phyloP scores from a whole-genome alignment of 139 green algal species.

The Penium margaritaceum region DNA sequence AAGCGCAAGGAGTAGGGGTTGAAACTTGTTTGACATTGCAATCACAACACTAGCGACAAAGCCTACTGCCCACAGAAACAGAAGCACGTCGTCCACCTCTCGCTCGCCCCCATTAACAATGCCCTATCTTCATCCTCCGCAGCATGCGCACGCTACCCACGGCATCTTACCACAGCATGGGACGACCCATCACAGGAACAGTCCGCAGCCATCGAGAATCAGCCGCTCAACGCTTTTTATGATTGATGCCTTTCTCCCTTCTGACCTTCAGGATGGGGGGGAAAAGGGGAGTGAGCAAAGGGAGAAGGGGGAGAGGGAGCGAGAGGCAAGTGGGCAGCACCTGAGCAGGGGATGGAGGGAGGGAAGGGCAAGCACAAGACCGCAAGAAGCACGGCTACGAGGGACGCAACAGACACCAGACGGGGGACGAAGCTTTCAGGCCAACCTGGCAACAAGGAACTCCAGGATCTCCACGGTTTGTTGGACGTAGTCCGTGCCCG shows the following conservation, averaged over 20 bases:
- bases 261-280: no score
- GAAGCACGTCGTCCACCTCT: background rate
- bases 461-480: constrained; percentile 12
- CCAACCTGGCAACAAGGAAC: constrained; percentile 15
- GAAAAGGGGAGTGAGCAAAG: no score
- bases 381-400: background rate
- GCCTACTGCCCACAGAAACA: background rate
- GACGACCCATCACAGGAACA: no score
- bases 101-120: no score
- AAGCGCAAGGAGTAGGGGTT: background rate
- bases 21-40: background rate
- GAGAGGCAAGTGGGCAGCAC: no score
- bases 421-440: background rate
- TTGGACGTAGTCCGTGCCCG: constrained; percentile 2
- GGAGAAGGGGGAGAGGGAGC: no score
- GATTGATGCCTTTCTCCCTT: no score
- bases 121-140: no score
- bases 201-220: no score
- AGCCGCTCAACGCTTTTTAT: no score
- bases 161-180: no score
- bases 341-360: background rate
- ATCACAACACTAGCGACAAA: background rate
- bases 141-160: no score
- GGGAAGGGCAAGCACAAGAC: background rate
- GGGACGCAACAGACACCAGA: background rate